Base-by-base conservation (phyloP, 495 filamentous ascomycete genomes). In the Paragyromitra xinjiangensis region DNA sequence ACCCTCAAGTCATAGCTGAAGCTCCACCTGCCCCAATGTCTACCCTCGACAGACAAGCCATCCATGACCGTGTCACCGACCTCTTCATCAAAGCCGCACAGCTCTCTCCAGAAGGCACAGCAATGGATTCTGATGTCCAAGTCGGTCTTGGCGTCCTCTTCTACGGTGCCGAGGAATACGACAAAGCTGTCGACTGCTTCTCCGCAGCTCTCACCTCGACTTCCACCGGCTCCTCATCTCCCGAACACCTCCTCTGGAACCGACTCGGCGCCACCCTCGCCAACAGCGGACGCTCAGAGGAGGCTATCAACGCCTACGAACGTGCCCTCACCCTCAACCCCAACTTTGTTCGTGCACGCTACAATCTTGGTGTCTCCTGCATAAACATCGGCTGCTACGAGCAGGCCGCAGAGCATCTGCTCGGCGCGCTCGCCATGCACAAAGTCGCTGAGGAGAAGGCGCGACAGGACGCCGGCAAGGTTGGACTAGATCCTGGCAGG, bases 111-210 rank as follows among this genome's bases (percentile, higher is more conserved):
- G 90, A 91, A 14, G 94, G 94, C 64, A 88, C 89, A 64, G 91
- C 93, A 78, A 97, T 98, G 92, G 95, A 99, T 82, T 94, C 95
- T 0, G 95, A 99, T 80, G 95, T 99, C 3, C 96, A 98, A 85
- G 95, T 99, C 75, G 95, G 95, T 0, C 88, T 99, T 1, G 95
- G 96, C 48, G 96, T 98, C 22, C 90, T 99, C 44, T 98, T 98
- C 88, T 99, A 99, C 87, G 95, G 94, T 65, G 93, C 91, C 6
- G 95, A 98, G 82, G 94, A 98, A 82, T 98, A 97, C 87, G 93
- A 94, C 79, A 99, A 99, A 84, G 96, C 95, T 0, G 96, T 98
- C 61, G 95, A 99, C 86, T 99, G 96, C 85, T 99, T 99, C 88
- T 91, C 90, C 34, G 89, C 95, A 1, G 96, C 95, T 3, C 87